phyloP scores from a whole-genome alignment of 1,284 basidiomycete genomes.

The Melanopsichium pennsylvanicum region DNA sequence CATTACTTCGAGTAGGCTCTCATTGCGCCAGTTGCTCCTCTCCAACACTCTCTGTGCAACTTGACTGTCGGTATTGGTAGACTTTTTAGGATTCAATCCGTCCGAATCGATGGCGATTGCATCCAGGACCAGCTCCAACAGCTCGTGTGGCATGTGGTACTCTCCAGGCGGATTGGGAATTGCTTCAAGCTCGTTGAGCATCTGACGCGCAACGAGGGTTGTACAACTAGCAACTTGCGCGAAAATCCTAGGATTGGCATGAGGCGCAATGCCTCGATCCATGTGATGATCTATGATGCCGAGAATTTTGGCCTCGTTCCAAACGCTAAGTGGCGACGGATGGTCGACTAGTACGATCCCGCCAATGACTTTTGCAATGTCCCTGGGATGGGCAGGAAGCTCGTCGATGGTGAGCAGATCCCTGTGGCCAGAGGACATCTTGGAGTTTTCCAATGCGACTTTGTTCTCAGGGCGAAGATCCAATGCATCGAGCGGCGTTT shows the following conservation, averaged over 20 bases:
- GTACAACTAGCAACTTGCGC: slow-evolving; percentile 59
- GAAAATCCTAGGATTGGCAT: slow-evolving; percentile 60
- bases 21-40: slow-evolving; percentile 45
- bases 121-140: slow-evolving; percentile 58
- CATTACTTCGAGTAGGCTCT: slow-evolving; percentile 53
- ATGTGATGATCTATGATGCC: slow-evolving; percentile 66
- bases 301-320: slow-evolving; percentile 53
- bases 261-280: slow-evolving; percentile 57
- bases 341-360: slow-evolving; percentile 67
- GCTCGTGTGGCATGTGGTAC: slow-evolving; percentile 57
- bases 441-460: slow-evolving; percentile 59
- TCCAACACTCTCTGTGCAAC: slow-evolving; percentile 24
- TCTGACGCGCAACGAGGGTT: slow-evolving; percentile 59
- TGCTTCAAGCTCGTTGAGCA: slow-evolving; percentile 59
- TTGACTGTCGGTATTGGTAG: slow-evolving; percentile 23
- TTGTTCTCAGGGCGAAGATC: slow-evolving; percentile 66
- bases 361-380: slow-evolving; percentile 53
- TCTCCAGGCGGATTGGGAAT: slow-evolving; percentile 35
- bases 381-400: slow-evolving; percentile 61
- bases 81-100: slow-evolving; percentile 51
- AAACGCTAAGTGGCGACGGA: slow-evolving; percentile 60
- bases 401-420: slow-evolving; percentile 67
- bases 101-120: slow-evolving; percentile 61
- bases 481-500: slow-evolving; percentile 61
- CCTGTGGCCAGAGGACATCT: slow-evolving; percentile 64